phyloP scores from a whole-genome alignment of 257 asterid genomes.

The Lantana camara region DNA sequence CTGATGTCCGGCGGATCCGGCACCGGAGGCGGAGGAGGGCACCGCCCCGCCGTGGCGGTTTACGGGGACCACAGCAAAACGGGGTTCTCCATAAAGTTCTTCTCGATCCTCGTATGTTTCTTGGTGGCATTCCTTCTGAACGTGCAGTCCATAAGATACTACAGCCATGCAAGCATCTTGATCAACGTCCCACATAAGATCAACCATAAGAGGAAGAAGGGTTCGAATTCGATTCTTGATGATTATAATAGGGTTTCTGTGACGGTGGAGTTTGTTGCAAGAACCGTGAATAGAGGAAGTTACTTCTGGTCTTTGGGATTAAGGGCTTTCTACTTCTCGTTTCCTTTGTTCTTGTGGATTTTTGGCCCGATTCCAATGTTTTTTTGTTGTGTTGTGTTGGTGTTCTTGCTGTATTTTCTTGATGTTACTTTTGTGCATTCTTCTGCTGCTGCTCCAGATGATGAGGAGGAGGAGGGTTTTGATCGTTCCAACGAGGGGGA shows the following conservation, averaged over 20 bases:
- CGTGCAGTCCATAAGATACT: slow-evolving; percentile 87
- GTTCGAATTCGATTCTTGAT: background rate
- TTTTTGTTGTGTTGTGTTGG: slow-evolving; percentile 50
- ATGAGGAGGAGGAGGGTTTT: slow-evolving; percentile 20
- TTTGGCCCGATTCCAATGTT: slow-evolving; percentile 94
- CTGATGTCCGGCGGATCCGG: slow-evolving; percentile 56
- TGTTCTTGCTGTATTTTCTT: slow-evolving; percentile 63
- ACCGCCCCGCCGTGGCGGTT: slow-evolving; percentile 28
- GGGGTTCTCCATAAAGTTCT: slow-evolving; percentile 61
- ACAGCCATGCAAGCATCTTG: slow-evolving; percentile 90
- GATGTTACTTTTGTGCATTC: slow-evolving; percentile 45
- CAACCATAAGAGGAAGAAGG: background rate
- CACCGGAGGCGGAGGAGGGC: too few species aligned
- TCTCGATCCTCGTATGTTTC: slow-evolving; percentile 75
- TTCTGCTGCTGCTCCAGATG: slow-evolving; percentile 5
- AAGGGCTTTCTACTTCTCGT: slow-evolving; percentile 76
- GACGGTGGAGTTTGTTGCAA: slow-evolving; percentile 65
- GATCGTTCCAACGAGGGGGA: background rate
- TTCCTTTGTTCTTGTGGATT: slow-evolving; percentile 86
- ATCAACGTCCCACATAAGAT: slow-evolving; percentile 65
- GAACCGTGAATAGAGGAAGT: slow-evolving; percentile 69
- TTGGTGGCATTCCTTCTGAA: slow-evolving; percentile 70
- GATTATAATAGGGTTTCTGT: slow-evolving; percentile 24
- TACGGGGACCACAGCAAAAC: slow-evolving; percentile 44
- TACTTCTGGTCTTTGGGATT: slow-evolving; percentile 95